phyloP scores from a whole-genome alignment of 1,139 yeast genomes.

The Suhomyces guaymorum region DNA sequence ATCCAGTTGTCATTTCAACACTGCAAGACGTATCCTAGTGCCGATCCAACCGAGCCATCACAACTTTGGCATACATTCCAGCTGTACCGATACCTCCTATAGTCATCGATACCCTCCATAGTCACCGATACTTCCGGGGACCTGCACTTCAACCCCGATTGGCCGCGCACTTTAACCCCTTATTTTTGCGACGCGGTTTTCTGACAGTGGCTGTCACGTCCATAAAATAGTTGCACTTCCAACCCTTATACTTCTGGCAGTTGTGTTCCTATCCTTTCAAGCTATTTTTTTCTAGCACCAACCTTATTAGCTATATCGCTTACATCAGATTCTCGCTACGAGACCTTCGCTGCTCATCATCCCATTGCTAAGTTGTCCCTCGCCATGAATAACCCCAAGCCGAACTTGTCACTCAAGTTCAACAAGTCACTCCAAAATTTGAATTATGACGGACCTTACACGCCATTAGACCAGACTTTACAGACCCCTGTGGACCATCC shows the following conservation, averaged over 20 bases:
- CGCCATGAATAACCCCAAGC: constrained; percentile 29
- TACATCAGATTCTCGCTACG: not conserved
- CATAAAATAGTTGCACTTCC: constrained; percentile 1
- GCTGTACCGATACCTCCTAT: no score
- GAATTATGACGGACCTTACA: constrained; percentile 37
- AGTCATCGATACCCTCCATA: no score
- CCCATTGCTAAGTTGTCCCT: no score
- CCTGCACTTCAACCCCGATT: not conserved
- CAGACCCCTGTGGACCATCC: constrained; percentile 46
- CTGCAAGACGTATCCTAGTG: no score
- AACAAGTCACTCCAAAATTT: constrained; percentile 30
- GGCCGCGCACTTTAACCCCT: not conserved
- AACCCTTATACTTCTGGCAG: not conserved
- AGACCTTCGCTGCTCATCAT: not conserved
- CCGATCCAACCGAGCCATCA: no score
- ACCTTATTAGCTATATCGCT: no score
- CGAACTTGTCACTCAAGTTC: constrained; percentile 32
- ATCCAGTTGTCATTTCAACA: no score
- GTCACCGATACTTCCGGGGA: not conserved
- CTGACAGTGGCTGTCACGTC: no score
- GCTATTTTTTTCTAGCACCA: no score
- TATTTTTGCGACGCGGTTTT: not conserved
- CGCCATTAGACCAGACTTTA: constrained; percentile 49
- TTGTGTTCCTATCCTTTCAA: constrained; percentile 2
- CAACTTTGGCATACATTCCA: no score